Evolutionary conservation across 2,329 filamentous ascomycete species (phyloP), one percentile per base, ranked within the genome.

Genomic region (Rhexocercosporidium sp.): DNA sequence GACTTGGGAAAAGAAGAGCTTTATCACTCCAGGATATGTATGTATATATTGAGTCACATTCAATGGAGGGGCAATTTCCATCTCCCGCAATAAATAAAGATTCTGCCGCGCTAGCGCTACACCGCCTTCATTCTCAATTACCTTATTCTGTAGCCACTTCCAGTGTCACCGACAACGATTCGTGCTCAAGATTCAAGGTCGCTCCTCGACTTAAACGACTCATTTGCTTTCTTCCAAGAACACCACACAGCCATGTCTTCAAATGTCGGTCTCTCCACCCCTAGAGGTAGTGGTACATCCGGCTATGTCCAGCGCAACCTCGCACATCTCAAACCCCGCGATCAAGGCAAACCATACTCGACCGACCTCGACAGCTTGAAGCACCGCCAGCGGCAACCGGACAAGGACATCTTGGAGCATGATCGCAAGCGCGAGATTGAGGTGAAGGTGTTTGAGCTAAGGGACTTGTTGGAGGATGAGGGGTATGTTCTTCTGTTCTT

Each of bases 281-380:
- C 96, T 3, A 91, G 96, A 76, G 96, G 96, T 73, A 97, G 92
- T 78, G 96, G 96, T 57, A 99, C 96, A 66, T 98, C 95, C 0
- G 96, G 96, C 78, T 98, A 98, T 79, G 95, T 99, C 65, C 95
- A 98, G 81, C 93, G 94, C 80, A 99, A 98, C 82, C 88, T 94
- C 41, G 96, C 96, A 20, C 90, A 95, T 77, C 89, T 97, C 74
- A 89, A 87, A 77, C 94, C 92, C 34, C 94, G 95, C 81, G 93
- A 97, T 81, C 72, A 75, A 68, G 72, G 65, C 20, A 76, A 76
- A 41, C 94, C 94, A 0, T 97, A 97, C 80, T 79, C 79, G 44
- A 88, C 88, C 70, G 88, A 92, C 76, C 82, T 88, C 71, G 88
- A 92, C 74, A 84, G 82, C 66, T 84, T 92, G 73, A 90, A 89